Base-by-base conservation (phyloP, 768 basidiomycete genomes). In the Daedaleopsis sinensis region DNA sequence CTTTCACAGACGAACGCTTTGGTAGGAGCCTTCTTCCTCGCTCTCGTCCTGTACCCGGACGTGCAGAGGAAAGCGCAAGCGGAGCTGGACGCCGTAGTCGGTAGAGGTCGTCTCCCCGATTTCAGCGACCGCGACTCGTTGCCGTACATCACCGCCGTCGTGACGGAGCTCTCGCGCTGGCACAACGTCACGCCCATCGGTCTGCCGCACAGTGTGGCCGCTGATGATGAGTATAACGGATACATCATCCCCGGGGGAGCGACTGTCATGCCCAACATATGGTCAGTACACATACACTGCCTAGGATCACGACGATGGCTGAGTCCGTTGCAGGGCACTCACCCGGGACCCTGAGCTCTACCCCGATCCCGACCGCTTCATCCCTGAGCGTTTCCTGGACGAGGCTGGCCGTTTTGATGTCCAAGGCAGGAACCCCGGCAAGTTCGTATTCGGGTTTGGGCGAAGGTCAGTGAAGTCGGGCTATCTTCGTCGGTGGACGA, bases 361-460 rank as follows among this genome's bases (percentile, higher is more conserved):
- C 66, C 80, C 79, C 0, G 73, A 84, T 16, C 84, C 84, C 0
- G 67, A 74, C 5, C 66, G 61, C 9, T 86, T 87, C 67, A 76
- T 80, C 39, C 84, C 84, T 0, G 80, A 81, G 19, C 74, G 84
- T n/a, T 85, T 80, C 65, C 54, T 81, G 35, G 65, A 69, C 32
- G 55, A 70, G 27, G 27, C 27, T 35, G 65, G 65, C 7, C 54
- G 54, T 23, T 42, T 49, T 42, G 65, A 65, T 35, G 36, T 57
- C 1, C 39, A 39, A 21, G 48, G 47, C 39, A 56, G 18, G n/a
- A 57, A 61, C n/a, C 65, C 65, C 15, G 44, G 18, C 3, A 32
- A 5, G 18, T n/a, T 69, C 12, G 63, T 61, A 10, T 75, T 73
- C 52, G 74, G 73, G 18, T 70, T 57, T 52, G 73, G 71, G 19